A percentile compares a stretch with the other conserved stretches of the same genome.
phyloP scores from a whole-genome alignment of 2,329 filamentous ascomycete species.

The Diaporthe sp. region DNA sequence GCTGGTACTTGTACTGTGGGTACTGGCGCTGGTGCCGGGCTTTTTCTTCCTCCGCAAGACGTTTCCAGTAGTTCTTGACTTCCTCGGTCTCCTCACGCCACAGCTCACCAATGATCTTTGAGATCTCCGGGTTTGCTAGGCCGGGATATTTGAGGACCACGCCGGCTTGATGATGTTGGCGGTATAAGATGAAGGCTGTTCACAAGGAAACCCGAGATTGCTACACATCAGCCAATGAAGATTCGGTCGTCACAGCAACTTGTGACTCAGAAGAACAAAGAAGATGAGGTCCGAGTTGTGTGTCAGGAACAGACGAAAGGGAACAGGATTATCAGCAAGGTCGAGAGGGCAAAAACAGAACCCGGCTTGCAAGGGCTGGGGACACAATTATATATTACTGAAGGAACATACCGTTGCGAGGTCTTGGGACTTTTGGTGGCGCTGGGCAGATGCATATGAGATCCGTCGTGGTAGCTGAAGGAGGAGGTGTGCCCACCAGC shows the following conservation, averaged over 20 bases:
- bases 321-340: not conserved
- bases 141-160: conserved; percentile 89
- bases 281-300: conserved; percentile 34
- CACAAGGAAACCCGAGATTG: conserved; percentile 43
- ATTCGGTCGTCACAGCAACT: conserved; percentile 22
- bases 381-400: conserved; percentile 32
- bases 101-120: conserved; percentile 94
- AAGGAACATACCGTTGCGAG: conserved; percentile 67
- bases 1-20: conserved; percentile 94
- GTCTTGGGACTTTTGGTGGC: conserved; percentile 68
- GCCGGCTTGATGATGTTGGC: conserved; percentile 88
- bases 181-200: conserved; percentile 95
- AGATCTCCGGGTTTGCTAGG: conserved; percentile 94
- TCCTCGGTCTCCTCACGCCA: conserved; percentile 84
- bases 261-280: conserved; percentile 39
- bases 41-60: conserved; percentile 93
- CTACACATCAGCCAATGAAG: conserved; percentile 26
- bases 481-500: conserved; percentile 41
- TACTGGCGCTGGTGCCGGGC: conserved; percentile 88
- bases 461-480: conserved; percentile 50
- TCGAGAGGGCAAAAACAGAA: conserved; percentile 36
- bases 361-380: conserved; percentile 34
- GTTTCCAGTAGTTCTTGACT: conserved; percentile 88
- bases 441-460: conserved; percentile 69
- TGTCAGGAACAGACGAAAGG: conserved; percentile 39